A percentile compares a stretch with the other conserved stretches of the same genome.
Evolutionary conservation across 2,329 filamentous ascomycete genomes (phyloP).

Genomic region (Neoarthrinium moseri): DNA sequence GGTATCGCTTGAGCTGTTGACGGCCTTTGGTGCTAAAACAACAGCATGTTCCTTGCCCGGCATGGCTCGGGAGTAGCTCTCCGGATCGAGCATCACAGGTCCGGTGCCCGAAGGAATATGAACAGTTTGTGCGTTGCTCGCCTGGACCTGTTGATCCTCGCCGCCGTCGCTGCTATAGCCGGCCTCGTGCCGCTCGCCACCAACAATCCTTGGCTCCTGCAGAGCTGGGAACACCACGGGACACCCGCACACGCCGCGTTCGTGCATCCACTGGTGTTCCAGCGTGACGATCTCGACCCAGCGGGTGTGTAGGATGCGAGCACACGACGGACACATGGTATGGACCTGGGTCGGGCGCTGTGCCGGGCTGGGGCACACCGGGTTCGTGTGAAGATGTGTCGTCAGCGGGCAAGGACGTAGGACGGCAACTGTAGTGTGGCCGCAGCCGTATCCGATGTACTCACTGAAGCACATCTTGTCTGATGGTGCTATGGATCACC

Average conservation of each 20-base stretch:
- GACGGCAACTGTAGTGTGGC: conserved; percentile 40
- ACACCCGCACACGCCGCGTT: conserved; percentile 40
- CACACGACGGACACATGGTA: conserved; percentile 37
- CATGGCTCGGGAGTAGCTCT: no score
- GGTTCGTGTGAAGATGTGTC: conserved; percentile 32
- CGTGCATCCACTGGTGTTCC: conserved; percentile 44
- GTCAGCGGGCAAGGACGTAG: conserved; percentile 43
- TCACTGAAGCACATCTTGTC: conserved; percentile 45
- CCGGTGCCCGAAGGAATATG: no score
- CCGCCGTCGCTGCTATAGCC: not conserved
- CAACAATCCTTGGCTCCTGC: conserved; percentile 30
- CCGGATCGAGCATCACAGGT: not conserved
- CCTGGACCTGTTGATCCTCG: no score
- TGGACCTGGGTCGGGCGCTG: conserved; percentile 27
- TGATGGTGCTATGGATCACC: no score
- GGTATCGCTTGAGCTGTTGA: not conserved
- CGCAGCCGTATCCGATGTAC: conserved; percentile 45
- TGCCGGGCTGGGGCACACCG: conserved; percentile 30
- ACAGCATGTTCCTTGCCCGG: no score
- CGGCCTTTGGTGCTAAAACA: not conserved
- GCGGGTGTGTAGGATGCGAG: conserved; percentile 36
- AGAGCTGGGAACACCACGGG: conserved; percentile 34
- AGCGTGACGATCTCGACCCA: conserved; percentile 37
- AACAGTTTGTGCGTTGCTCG: not conserved
- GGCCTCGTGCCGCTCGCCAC: not conserved